Evolutionary conservation across 345 rosid genomes (phyloP), one percentile per base, ranked within the genome.

Genomic region (Lagerstroemia speciosa): DNA sequence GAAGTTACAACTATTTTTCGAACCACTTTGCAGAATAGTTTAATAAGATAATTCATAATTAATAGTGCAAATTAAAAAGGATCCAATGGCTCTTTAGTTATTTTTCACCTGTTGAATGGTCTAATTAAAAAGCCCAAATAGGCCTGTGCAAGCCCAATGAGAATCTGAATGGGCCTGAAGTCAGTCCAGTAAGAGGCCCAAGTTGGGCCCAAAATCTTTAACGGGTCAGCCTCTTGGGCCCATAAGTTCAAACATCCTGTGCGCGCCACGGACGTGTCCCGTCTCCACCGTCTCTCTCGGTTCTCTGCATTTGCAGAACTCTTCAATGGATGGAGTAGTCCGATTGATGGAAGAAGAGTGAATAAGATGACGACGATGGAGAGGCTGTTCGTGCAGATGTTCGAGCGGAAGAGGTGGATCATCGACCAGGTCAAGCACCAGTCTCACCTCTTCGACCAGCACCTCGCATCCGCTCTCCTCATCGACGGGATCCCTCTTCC

Each of bases 401-500:
- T 88, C 71, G 96, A 88, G 75, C 77, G 88, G 81, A 87, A 85
- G 85, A 78, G 77, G 70, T 69, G 81, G 73, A 83, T 84, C 71
- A 70, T 89, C 26, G 85, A 83, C 40, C 84, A 83, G 68, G 80
- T 83, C 26, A 80, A 78, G 84, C 87, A 86, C 62, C 94, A 84
- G 76, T 72, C 76, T 43, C 78, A 77, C 57, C 88, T 79, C 72
- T 87, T 82, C 74, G 96, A 94, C 61, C 86, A 83, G 15, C 82
- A 83, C 55, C 88, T 89, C 72, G 96, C 92, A 72, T 83, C 91
- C 60, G 81, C 78, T 1, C 91, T 94, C 60, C 74, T 88, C 68
- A 79, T 94, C 37, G 82, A 80, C 29, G 96, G 93, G 64, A 67
- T 90, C 26, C 46, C 83, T 41, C 93, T 93, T 77, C 99, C 98